Percentiles rank a stretch among this genome's conserved stretches.
These are phyloP conservation scores for Fagopyrum esculentum DNA, from an alignment of 148 eudicot species.

Conservation along the genomic window DNA sequence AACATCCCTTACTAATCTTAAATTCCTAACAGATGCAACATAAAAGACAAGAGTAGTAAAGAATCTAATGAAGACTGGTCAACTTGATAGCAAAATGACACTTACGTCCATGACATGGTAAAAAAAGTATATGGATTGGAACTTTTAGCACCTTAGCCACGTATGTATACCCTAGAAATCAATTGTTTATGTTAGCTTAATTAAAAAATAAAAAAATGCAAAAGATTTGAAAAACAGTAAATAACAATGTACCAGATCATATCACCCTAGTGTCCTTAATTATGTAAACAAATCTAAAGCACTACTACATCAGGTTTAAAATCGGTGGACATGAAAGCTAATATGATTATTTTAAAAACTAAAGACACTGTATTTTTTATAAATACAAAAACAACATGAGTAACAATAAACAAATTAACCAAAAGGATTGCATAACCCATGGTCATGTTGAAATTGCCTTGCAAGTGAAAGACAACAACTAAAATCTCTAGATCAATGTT, in stretches of 20 bases:
- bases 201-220: too few relatives aligned
- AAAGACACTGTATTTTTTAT: not conserved
- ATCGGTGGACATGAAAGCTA: not conserved
- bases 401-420: not conserved
- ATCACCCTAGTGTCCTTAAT: not conserved
- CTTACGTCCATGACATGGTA: conserved; percentile 99
- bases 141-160: conserved; percentile 92
- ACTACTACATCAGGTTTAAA: not conserved
- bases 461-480: not conserved
- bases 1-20: too few relatives aligned
- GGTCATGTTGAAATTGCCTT: conserved; percentile 1
- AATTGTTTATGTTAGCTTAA: not conserved
- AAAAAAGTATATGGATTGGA: conserved; percentile 81
- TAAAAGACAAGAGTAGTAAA: not conserved
- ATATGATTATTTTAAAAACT: not conserved
- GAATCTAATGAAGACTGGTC: not conserved
- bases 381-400: not conserved
- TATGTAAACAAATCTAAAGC: not conserved
- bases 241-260: not conserved
- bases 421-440: not conserved
- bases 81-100: conserved; percentile 11
- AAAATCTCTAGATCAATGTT: not conserved
- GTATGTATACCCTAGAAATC: conserved; percentile 74
- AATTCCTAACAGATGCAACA: not conserved
- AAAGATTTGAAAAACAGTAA: not conserved